A percentile compares a stretch with the other conserved stretches of the same genome.
Conservation (phyloP, 805 yeast genomes). For the Jamesozyma lodderae region DNA sequence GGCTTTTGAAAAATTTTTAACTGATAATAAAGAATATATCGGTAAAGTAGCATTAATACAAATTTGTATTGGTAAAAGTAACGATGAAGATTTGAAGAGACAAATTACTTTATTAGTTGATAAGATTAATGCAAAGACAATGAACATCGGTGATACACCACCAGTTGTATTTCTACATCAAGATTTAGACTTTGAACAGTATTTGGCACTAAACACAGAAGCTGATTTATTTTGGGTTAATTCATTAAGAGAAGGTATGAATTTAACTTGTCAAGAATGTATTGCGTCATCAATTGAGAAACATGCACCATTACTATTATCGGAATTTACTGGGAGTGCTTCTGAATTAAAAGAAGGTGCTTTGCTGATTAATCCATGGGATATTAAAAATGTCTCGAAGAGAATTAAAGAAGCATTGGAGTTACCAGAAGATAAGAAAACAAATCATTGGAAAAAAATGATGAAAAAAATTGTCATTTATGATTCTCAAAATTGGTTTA, state of each 20-base stretch:
- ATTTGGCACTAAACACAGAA: constrained; percentile 72
- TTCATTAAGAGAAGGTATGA: constrained; percentile 94
- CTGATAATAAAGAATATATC: constrained; percentile 60
- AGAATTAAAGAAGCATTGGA: constrained; percentile 53
- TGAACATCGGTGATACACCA: constrained; percentile 53
- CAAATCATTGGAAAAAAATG: constrained; percentile 52
- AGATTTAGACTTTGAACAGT: constrained; percentile 83
- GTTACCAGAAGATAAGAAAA: constrained; percentile 49
- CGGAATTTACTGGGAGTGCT: constrained; percentile 95
- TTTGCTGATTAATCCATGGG: constrained; percentile 85
- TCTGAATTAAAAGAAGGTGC: constrained; percentile 61
- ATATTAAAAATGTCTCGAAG: constrained; percentile 52
- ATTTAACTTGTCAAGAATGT: constrained; percentile 91
- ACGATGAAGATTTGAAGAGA: constrained; percentile 56
- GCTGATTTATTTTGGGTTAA: constrained; percentile 85
- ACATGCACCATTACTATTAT: constrained; percentile 73
- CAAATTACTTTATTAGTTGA: constrained; percentile 71
- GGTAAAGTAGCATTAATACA: constrained; percentile 70
- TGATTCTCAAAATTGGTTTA: constrained; percentile 73
- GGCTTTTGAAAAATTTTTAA: constrained; percentile 75
- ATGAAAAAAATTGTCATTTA: constrained; percentile 48
- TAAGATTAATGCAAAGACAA: constrained; percentile 69
- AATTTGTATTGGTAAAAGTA: constrained; percentile 56
- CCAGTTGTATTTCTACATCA: constrained; percentile 84
- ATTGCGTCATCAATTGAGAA: constrained; percentile 61